Base-by-base conservation (phyloP, 441 rosid species). In the Populus hybrid region DNA sequence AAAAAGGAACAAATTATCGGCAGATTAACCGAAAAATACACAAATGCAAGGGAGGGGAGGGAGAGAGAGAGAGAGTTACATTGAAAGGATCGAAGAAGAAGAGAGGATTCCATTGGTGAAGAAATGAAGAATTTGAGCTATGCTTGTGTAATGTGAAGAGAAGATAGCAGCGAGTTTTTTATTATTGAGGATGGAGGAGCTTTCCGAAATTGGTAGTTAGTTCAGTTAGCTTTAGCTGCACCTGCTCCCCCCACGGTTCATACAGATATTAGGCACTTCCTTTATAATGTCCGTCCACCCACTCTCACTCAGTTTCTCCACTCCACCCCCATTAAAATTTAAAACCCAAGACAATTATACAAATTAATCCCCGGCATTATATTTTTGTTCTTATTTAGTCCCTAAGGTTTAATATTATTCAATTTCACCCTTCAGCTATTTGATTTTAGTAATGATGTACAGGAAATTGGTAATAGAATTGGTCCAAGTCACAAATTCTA, bases 81-180 rank as follows among this genome's bases (percentile, higher is more conserved):
- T 75, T 78, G 85, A 75, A 89, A 83, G 64, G 92, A 92, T 79
- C 90, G 92, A 74, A 92, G 87, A 81, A 86, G 83, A 56, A 90
- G 77, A 29, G 93, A 88, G 78, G 93, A 88, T 75, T 87, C 99
- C 99, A 95, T 93, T 65, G 64, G 73, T 74, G 42, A 20, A 26
- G 71, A 74, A n/a, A 31, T 14, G 36, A 40, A 21, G 70, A 64
- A 56, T 33, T 26, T 21, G 42, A 28, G 63, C 21, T 24, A 65
- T 21, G 18, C 33, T 23, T 36, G 21, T 56, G 11, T 67, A 20
- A 6, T n/a, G 16, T 3, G 23, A 8, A 63, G 38, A 29, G 53
- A 29, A 20, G 35, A 20, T 11, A 18, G 23, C 23, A 73, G 5
- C 9, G 20, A 14, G 56, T 73, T 3, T n/a, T 63, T 20, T 33